Conservation (phyloP, 2,329 filamentous ascomycete genomes). For the Colletotrichum sublineola region DNA sequence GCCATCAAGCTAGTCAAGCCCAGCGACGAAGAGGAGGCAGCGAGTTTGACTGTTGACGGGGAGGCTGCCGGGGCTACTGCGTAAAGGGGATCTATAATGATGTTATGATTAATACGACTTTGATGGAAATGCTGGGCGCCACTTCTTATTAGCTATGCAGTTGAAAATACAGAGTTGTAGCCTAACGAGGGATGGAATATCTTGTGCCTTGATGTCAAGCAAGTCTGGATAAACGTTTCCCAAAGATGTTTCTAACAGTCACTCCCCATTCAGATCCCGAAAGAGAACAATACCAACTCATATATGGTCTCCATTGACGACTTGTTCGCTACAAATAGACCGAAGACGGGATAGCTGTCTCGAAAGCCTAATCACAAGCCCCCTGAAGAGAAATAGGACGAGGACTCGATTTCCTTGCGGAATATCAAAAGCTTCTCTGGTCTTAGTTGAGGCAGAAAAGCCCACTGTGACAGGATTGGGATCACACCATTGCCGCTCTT, state of each 20-base stretch:
- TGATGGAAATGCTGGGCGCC: not conserved
- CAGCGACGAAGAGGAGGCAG: conserved; percentile 48
- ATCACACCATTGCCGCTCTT: not conserved
- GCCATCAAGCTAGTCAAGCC: conserved; percentile 53
- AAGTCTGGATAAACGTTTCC: too few relatives aligned
- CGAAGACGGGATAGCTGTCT: not conserved
- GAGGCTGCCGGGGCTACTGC: conserved; percentile 50
- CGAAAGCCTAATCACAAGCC: not conserved
- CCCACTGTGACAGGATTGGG: not conserved
- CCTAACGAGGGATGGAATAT: too few relatives aligned
- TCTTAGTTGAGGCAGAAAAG: not conserved
- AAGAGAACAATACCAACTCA: not conserved
- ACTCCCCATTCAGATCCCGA: not conserved
- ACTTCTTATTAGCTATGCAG: not conserved
- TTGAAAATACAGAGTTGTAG: too few relatives aligned
- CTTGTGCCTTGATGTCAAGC: not conserved
- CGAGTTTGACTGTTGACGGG: conserved; percentile 47
- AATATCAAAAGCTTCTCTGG: not conserved
- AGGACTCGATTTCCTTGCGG: not conserved
- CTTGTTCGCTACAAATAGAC: not conserved
- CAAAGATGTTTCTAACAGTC: too few relatives aligned
- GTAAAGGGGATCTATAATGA: conserved; percentile 27
- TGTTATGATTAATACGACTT: not conserved
- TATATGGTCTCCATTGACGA: not conserved
- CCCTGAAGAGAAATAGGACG: not conserved